These are phyloP conservation scores for Isabelozyma pseudorhagii DNA, from an alignment of 805 yeast species.

Conservation along the genomic window DNA sequence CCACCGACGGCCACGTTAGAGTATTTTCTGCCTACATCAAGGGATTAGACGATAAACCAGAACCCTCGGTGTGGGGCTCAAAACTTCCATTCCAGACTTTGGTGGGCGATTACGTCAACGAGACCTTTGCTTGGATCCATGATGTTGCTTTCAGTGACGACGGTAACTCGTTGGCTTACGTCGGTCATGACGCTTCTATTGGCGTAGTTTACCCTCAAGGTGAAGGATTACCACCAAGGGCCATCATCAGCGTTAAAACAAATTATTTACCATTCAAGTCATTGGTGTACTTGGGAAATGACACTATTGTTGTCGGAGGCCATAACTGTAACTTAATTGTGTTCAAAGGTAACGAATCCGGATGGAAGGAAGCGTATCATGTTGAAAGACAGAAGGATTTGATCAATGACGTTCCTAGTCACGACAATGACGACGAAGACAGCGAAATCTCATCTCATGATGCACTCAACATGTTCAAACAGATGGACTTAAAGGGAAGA, in stretches of 20 bases:
- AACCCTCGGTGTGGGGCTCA: slow-evolving; percentile 86
- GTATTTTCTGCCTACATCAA: slow-evolving; percentile 88
- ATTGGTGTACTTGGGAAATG: slow-evolving; percentile 64
- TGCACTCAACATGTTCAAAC: slow-evolving; percentile 91
- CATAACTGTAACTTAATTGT: slow-evolving; percentile 88
- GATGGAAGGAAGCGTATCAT: slow-evolving; percentile 60
- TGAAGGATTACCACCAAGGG: slow-evolving; percentile 58
- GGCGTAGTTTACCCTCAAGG: slow-evolving; percentile 77
- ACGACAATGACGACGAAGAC: slow-evolving; percentile 31
- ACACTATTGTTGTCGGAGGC: slow-evolving; percentile 81
- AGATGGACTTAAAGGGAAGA: slow-evolving; percentile 91
- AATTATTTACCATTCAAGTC: slow-evolving; percentile 78
- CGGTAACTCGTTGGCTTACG: slow-evolving; percentile 77
- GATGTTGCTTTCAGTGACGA: slow-evolving; percentile 81
- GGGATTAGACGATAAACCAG: slow-evolving; percentile 82
- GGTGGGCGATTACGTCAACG: slow-evolving; percentile 71
- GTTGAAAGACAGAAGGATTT: slow-evolving; percentile 49
- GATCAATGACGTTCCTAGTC: slow-evolving; percentile 44
- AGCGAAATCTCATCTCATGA: slow-evolving; percentile 65
- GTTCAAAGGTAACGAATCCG: slow-evolving; percentile 63
- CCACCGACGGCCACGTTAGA: slow-evolving; percentile 89
- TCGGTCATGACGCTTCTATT: slow-evolving; percentile 83
- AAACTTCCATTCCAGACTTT: slow-evolving; percentile 91
- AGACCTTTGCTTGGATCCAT: slow-evolving; percentile 88
- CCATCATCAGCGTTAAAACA: slow-evolving; percentile 58